Conservation (phyloP, 2,329 filamentous ascomycete species). For the Colletotrichum costaricense region DNA sequence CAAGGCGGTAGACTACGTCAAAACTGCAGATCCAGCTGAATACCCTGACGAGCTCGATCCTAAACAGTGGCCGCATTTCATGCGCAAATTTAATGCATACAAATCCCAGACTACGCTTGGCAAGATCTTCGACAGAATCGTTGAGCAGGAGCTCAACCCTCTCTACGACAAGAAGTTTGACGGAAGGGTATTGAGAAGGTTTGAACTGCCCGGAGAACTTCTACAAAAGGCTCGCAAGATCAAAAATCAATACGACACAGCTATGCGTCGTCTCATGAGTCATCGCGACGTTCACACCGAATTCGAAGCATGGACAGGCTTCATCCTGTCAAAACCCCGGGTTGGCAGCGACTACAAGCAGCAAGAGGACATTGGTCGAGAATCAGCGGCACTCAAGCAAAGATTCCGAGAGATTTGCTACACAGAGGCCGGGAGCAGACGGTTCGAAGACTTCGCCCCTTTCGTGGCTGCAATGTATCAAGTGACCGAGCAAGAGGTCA, state of each 20-base stretch:
- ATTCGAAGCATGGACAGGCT: slow-evolving; percentile 92
- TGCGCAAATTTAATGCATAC: slow-evolving; percentile 68
- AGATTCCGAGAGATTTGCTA: slow-evolving; percentile 76
- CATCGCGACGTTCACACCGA: slow-evolving; percentile 88
- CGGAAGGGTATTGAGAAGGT: slow-evolving; percentile 74
- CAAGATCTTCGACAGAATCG: slow-evolving; percentile 82
- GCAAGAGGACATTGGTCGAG: slow-evolving; percentile 81
- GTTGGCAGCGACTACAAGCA: slow-evolving; percentile 85
- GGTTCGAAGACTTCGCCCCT: slow-evolving; percentile 72
- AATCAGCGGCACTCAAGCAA: slow-evolving; percentile 74
- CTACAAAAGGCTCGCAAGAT: slow-evolving; percentile 71
- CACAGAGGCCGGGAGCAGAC: slow-evolving; percentile 69
- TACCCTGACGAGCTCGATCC: slow-evolving; percentile 73
- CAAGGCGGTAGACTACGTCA: slow-evolving; percentile 92
- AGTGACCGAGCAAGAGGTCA: slow-evolving; percentile 79
- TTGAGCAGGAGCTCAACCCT: slow-evolving; percentile 75
- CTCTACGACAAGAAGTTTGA: slow-evolving; percentile 82
- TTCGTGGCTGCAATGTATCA: slow-evolving; percentile 91
- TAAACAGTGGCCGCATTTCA: slow-evolving; percentile 83
- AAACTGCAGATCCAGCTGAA: slow-evolving; percentile 82
- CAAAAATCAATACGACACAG: slow-evolving; percentile 82
- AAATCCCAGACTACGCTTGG: slow-evolving; percentile 79
- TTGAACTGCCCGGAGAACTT: slow-evolving; percentile 61
- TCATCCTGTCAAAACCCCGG: slow-evolving; percentile 80
- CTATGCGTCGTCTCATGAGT: slow-evolving; percentile 82